Evolutionary conservation across 352 stramenopile species (phyloP), one percentile per base, ranked within the genome.

Genomic region (Thraustochytrium sp.): DNA sequence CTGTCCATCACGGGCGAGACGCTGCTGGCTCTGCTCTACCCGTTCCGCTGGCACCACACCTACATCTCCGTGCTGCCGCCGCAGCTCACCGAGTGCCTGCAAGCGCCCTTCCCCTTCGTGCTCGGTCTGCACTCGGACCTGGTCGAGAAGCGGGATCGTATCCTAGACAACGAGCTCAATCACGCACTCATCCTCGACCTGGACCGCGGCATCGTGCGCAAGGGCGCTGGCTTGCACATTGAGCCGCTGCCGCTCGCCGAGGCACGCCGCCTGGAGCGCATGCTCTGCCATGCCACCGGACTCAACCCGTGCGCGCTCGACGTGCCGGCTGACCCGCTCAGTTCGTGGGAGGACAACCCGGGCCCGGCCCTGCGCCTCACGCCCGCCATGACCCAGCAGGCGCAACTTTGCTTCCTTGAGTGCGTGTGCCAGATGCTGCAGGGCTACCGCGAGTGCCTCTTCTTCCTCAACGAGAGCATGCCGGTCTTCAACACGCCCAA

Each of bases 51-150:
- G 91, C 89, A 92, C 54, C 91, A 95, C 84, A 91, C 93, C 26
- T 95, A 94, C 86, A 90, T 94, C 16, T 90, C 92, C 23, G 92
- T 95, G 46, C 89, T 94, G 2, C 92, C 92, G 0, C 86, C 92
- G 54, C 89, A 91, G 83, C 82, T 95, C 44, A 91, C 94, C 54
- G 91, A 95, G 72, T 94, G 94, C 76, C 74, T 95, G 11, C 90
- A 92, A 34, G 46, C 68, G 42, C 68, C 68, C 0, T 44, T 80
- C 13, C 68, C 68, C 18, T 80, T 80, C 26, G 46, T 80, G 5
- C 48, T 80, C 29, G 68, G 68, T 9, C 34, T 80, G 26, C 68
- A 80, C 68, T 80, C 68, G 21, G 46, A 80, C 31, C 42, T 80
- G 13, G 68, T 80, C 21, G 31, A 63, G 31, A 72, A 72, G 21